Evolutionary conservation across 139 green algal genomes (phyloP).

Genomic region (Chlamydomonas applanata): DNA sequence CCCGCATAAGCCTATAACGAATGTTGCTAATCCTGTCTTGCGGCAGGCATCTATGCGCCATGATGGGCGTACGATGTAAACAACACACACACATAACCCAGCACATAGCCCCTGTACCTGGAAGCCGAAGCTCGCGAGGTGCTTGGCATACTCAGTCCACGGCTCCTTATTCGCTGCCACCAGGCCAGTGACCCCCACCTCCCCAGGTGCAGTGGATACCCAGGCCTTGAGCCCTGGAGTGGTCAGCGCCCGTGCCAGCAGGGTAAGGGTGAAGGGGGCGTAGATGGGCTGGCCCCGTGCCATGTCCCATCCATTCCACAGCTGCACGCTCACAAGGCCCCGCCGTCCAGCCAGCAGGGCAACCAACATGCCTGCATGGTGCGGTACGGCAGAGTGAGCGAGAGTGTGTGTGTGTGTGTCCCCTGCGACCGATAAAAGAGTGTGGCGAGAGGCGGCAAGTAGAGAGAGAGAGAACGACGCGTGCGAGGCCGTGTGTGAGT

Average conservation of each 20-base stretch:
- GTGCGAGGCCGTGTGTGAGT: too few species aligned
- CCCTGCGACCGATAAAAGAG: too few species aligned
- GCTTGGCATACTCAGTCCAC: slow-evolving; percentile 27
- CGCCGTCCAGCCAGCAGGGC: slow-evolving; percentile 11
- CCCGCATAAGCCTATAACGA: too few species aligned
- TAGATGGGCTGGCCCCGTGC: slow-evolving; percentile 31
- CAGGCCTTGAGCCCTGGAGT: too few species aligned
- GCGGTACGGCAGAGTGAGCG: background rate
- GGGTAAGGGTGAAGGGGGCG: slow-evolving; percentile 15
- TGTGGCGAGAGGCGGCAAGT: too few species aligned
- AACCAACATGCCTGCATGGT: background rate
- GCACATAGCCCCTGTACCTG: background rate
- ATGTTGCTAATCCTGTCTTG: too few species aligned
- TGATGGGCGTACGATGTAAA: too few species aligned
- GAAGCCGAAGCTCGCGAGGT: slow-evolving; percentile 41
- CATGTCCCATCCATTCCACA: slow-evolving; percentile 38
- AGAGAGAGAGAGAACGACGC: too few species aligned
- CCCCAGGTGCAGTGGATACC: slow-evolving; percentile 17
- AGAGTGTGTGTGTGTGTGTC: too few species aligned
- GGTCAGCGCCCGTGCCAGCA: too few species aligned
- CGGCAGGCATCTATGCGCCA: too few species aligned
- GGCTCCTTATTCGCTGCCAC: slow-evolving; percentile 37
- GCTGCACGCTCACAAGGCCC: slow-evolving; percentile 31
- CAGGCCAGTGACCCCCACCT: slow-evolving; percentile 25
- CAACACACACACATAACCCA: background rate